phyloP scores from a whole-genome alignment of 2,329 filamentous ascomycete genomes.

The Phymatotrichopsis omnivora region DNA sequence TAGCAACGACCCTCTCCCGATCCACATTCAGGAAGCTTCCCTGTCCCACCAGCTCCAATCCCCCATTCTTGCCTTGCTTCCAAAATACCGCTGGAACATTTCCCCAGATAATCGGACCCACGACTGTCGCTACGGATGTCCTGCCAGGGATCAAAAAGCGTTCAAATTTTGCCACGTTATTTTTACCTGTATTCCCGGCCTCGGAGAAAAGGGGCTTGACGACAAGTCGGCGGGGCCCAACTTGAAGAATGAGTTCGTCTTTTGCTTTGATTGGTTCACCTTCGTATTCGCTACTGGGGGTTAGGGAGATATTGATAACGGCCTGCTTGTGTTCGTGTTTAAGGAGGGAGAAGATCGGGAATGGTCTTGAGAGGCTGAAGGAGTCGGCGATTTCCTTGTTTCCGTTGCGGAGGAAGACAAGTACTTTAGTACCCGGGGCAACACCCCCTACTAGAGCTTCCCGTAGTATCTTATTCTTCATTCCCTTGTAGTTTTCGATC shows the following conservation, averaged over 20 bases:
- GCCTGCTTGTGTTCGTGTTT: slow-evolving; percentile 93
- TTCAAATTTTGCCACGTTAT: slow-evolving; percentile 86
- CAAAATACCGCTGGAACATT: slow-evolving; percentile 73
- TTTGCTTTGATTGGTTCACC: slow-evolving; percentile 71
- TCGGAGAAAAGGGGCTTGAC: slow-evolving; percentile 87
- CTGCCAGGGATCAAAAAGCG: slow-evolving; percentile 84
- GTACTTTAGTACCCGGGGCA: slow-evolving; percentile 68
- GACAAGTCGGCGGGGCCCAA: slow-evolving; percentile 73
- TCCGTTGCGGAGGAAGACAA: slow-evolving; percentile 59
- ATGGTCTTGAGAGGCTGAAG: slow-evolving; percentile 47
- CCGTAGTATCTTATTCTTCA: slow-evolving; percentile 62
- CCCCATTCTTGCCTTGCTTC: slow-evolving; percentile 35
- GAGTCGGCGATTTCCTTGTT: slow-evolving; percentile 45
- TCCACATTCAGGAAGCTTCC: slow-evolving; percentile 72
- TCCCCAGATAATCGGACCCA: slow-evolving; percentile 86
- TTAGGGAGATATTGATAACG: slow-evolving; percentile 79
- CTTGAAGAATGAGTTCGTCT: slow-evolving; percentile 83
- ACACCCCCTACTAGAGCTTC: slow-evolving; percentile 88
- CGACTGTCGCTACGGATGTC: slow-evolving; percentile 79
- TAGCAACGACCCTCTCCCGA: slow-evolving; percentile 69
- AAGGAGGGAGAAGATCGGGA: slow-evolving; percentile 75
- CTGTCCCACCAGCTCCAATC: slow-evolving; percentile 67
- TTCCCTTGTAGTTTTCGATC: slow-evolving; percentile 79
- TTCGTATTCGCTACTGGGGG: slow-evolving; percentile 65
- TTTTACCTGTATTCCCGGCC: slow-evolving; percentile 81